Evolutionary conservation across 345 rosid species (phyloP), one percentile per base, ranked within the genome.

Genomic region (Linum tenue): DNA sequence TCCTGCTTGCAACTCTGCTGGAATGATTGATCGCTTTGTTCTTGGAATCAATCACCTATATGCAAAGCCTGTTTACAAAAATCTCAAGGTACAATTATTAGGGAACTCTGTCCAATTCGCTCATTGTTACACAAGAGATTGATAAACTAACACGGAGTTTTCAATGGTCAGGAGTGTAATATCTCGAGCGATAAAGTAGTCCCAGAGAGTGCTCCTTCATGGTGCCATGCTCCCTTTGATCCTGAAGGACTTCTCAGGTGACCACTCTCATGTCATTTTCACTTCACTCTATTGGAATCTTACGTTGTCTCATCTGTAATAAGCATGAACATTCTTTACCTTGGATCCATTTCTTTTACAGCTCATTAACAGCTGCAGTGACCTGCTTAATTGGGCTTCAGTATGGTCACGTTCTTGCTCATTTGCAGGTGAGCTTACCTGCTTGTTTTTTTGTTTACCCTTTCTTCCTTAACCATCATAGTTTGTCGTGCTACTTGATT

Each of bases 201-300:
- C 14, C 98, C 96, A 63, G 76, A 75, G 35, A 77, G 81, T 58
- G 95, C 98, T 62, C 96, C 98, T 66, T 73, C 92, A 66, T 91
- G 98, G 98, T 91, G 96, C 76, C 89, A 84, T 75, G 96, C 96
- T 67, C 98, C 98, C 38, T 91, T 89, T 69, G 96, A 91, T 71
- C 96, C 98, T 0, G 98, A 91, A 84, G 98, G 96, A 39, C 81
- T 91, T 38, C 62, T 91, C 75, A 89, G 98, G 96, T 88, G 68
- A 51, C 67, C 22, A 16, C 66, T 44, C 42, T 7, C 5, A 5
- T 8, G 22, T 16, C 37, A 22, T 58, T 50, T 15, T 50, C 55
- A 39, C 42, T 22, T 4, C 3, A 42, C 50, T 17, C n/a, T 37
- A 12, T 4, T 61, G 39, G 58, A 38, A 43, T 22, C 31, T 22